phyloP scores from a whole-genome alignment of 78 protist species.

The Dictyostelium intermedium region DNA sequence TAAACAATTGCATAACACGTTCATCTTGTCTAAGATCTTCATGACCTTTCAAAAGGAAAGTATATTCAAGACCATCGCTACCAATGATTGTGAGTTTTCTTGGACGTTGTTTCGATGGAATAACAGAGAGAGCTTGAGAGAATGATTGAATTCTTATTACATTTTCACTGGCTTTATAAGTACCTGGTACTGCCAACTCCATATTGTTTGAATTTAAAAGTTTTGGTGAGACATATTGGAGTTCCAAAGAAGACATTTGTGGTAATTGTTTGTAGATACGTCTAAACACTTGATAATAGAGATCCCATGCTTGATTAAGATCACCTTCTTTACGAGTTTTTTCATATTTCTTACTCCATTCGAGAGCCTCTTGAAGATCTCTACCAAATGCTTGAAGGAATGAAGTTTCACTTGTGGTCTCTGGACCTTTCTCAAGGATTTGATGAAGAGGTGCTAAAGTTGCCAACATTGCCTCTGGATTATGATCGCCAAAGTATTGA shows the following conservation, averaged over 20 bases:
- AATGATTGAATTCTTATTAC: constrained; percentile 93
- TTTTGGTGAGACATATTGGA: constrained; percentile 94
- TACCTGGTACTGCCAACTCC: constrained; percentile 98
- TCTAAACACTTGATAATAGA: constrained; percentile 96
- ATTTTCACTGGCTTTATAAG: constrained; percentile 74
- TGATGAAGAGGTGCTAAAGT: constrained; percentile 94
- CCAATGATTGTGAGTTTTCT: constrained; percentile 93
- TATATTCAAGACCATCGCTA: constrained; percentile 89
- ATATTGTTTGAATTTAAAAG: constrained; percentile 87
- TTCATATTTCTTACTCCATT: constrained; percentile 85
- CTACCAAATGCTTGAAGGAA: constrained; percentile 94
- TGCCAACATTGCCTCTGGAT: constrained; percentile 93
- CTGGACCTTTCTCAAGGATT: constrained; percentile 90
- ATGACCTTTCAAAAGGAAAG: constrained; percentile 97
- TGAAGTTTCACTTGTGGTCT: constrained; percentile 93
- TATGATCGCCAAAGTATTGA: constrained; percentile 92
- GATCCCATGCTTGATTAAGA: constrained; percentile 97
- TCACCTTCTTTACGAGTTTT: constrained; percentile 81
- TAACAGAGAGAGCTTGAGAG: constrained; percentile 90
- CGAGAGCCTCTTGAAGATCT: constrained; percentile 94
- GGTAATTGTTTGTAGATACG: constrained; percentile 93
- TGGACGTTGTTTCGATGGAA: constrained; percentile 99
- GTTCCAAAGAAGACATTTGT: constrained; percentile 91
- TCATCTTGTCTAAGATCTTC: constrained; percentile 99
- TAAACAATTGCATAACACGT: constrained; percentile 98